These are phyloP conservation scores for Kodamaea kaohsiungensis DNA, from an alignment of 805 yeast genomes.

Conservation along the genomic window DNA sequence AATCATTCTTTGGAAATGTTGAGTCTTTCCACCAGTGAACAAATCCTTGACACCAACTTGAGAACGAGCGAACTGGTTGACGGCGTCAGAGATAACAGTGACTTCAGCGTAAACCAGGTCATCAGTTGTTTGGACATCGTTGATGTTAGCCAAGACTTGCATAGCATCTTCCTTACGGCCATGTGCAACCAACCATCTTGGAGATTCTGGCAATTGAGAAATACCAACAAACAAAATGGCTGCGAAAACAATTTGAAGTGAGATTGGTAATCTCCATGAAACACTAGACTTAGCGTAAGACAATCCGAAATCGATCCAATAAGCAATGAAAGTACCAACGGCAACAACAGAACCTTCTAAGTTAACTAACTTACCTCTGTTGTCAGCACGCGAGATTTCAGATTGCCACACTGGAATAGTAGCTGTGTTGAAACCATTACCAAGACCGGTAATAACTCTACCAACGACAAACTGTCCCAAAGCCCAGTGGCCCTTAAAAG, in stretches of 20 bases:
- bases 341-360: conserved; percentile 51
- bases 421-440: conserved; percentile 45
- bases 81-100: conserved; percentile 49
- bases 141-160: conserved; percentile 42
- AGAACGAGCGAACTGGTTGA: conserved; percentile 47
- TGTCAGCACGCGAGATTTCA: conserved; percentile 45
- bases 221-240: conserved; percentile 40
- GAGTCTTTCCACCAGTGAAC: conserved; percentile 55
- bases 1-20: conserved; percentile 59
- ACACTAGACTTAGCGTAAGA: conserved; percentile 54
- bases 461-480: conserved; percentile 45
- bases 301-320: conserved; percentile 63
- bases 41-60: conserved; percentile 48
- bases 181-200: conserved; percentile 66
- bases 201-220: conserved; percentile 61
- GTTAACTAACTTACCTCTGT: conserved; percentile 40
- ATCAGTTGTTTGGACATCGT: conserved; percentile 35
- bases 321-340: conserved; percentile 48
- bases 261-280: conserved; percentile 50
- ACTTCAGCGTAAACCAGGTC: conserved; percentile 45
- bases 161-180: conserved; percentile 55
- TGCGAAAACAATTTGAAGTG: conserved; percentile 48
- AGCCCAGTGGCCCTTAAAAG: conserved; percentile 41
- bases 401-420: conserved; percentile 50
- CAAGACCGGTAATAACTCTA: conserved; percentile 49